Evolutionary conservation across 23 red algal species (phyloP).

Genomic region (Gracilariopsis chorda): DNA sequence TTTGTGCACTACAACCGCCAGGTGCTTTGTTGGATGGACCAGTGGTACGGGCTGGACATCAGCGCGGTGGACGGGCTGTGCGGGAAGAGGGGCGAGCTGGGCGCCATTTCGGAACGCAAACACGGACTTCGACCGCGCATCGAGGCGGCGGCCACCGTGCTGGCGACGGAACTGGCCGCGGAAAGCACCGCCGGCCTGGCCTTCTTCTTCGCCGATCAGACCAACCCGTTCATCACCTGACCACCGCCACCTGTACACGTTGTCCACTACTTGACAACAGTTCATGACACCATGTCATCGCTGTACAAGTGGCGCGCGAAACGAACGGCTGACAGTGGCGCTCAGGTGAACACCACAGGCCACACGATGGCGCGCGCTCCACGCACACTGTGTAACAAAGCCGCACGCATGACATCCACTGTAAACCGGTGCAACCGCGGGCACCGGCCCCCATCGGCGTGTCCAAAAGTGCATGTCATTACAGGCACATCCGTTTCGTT

Average conservation of each 20-base stretch:
- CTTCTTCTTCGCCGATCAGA: background rate
- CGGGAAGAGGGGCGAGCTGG: background rate
- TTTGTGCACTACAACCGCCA: slow-evolving; percentile 82
- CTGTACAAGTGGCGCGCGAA: background rate
- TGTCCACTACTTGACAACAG: background rate
- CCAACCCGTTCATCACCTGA: slow-evolving; percentile 17
- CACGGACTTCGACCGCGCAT: background rate
- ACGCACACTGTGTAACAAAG: too few relatives aligned
- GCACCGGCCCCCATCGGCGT: too few relatives aligned
- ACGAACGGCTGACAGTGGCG: too few relatives aligned
- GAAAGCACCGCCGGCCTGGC: background rate
- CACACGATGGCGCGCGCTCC: too few relatives aligned
- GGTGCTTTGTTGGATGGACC: slow-evolving; percentile 90
- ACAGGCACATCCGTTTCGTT: too few relatives aligned
- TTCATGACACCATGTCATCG: background rate
- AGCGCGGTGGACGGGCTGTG: slow-evolving; percentile 68
- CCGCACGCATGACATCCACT: background rate
- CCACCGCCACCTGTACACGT: background rate
- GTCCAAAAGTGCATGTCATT: too few relatives aligned
- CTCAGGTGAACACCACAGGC: too few relatives aligned
- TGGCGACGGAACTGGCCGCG: background rate
- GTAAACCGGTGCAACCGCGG: too few relatives aligned
- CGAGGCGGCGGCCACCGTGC: background rate
- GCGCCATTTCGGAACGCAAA: background rate
- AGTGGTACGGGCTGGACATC: slow-evolving; percentile 66